These are phyloP conservation scores for Trichopus zeylanicus DNA, from an alignment of 116 monocot species.

Conservation along the genomic window DNA sequence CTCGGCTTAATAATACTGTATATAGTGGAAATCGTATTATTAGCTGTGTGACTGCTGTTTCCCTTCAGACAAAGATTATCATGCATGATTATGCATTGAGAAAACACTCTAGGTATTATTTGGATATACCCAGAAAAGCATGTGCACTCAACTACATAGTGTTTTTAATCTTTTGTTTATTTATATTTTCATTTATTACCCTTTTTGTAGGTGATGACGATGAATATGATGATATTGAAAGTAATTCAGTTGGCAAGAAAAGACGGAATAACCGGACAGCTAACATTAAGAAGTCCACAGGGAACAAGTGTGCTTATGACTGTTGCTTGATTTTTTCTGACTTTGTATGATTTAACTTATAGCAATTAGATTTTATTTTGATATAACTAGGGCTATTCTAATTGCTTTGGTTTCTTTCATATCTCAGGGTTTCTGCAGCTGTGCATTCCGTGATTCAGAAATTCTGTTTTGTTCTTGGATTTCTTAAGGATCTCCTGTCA, in stretches of 20 bases:
- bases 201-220: slow-evolving; percentile 54
- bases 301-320: slow-evolving; percentile 61
- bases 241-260: slow-evolving; percentile 48
- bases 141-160: background rate
- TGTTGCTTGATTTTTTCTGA: slow-evolving; percentile 13
- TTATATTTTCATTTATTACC: background rate
- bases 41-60: background rate
- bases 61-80: background rate
- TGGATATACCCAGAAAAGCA: background rate
- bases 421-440: slow-evolving; percentile 57
- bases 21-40: background rate
- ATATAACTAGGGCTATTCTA: slow-evolving; percentile 1
- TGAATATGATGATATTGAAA: slow-evolving; percentile 62
- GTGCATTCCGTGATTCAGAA: slow-evolving; percentile 71
- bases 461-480: slow-evolving; percentile 73
- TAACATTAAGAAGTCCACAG: slow-evolving; percentile 50
- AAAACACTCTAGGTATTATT: no score
- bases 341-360: slow-evolving; percentile 16
- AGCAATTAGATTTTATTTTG: slow-evolving; percentile 1
- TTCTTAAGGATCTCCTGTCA: slow-evolving; percentile 77
- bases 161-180: background rate
- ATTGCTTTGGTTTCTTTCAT: slow-evolving; percentile 15
- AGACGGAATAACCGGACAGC: slow-evolving; percentile 44
- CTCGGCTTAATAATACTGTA: no score
- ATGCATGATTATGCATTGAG: no score